Conservation (phyloP, 2,329 filamentous ascomycete species). For the Lasiodiplodia gonubiensis region DNA sequence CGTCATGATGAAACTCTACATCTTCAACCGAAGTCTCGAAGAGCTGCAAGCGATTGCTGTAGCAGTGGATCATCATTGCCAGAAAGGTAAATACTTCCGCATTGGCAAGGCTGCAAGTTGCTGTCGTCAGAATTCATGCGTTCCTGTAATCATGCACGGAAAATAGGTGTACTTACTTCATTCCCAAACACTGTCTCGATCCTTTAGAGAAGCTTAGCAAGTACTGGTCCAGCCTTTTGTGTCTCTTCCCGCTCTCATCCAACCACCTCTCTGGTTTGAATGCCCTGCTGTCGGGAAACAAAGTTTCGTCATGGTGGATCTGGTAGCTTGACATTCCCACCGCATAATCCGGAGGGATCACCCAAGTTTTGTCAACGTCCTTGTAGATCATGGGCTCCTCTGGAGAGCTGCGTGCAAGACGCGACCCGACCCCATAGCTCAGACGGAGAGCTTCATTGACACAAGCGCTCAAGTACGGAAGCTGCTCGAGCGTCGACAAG, state of each 20-base stretch:
- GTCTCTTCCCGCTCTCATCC: constrained; percentile 32
- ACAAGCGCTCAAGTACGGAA: constrained; percentile 33
- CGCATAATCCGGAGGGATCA: constrained; percentile 29
- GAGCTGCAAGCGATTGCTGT: constrained; percentile 23
- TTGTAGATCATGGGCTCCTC: constrained; percentile 30
- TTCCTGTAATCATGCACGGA: background rate
- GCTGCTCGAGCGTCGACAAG: constrained; percentile 1
- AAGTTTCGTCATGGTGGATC: constrained; percentile 40
- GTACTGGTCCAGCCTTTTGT: constrained; percentile 34
- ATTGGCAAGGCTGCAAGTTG: constrained; percentile 21
- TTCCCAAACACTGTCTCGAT: constrained; percentile 40
- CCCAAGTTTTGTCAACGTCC: background rate
- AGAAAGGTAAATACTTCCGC: constrained; percentile 29
- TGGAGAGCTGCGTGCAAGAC: constrained; percentile 31
- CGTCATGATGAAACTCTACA: constrained; percentile 46
- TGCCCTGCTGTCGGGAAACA: constrained; percentile 38
- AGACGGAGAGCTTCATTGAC: constrained; percentile 33
- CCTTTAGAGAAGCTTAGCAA: constrained; percentile 42
- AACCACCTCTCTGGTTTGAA: constrained; percentile 43
- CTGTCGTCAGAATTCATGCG: background rate
- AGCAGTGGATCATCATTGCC: constrained; percentile 29
- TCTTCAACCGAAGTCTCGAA: constrained; percentile 37
- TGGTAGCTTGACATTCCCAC: constrained; percentile 27
- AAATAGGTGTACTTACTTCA: constrained; percentile 35
- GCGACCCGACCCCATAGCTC: constrained; percentile 27